phyloP scores from a whole-genome alignment of 2,329 filamentous ascomycete genomes.

The Neofusicoccum ribis region DNA sequence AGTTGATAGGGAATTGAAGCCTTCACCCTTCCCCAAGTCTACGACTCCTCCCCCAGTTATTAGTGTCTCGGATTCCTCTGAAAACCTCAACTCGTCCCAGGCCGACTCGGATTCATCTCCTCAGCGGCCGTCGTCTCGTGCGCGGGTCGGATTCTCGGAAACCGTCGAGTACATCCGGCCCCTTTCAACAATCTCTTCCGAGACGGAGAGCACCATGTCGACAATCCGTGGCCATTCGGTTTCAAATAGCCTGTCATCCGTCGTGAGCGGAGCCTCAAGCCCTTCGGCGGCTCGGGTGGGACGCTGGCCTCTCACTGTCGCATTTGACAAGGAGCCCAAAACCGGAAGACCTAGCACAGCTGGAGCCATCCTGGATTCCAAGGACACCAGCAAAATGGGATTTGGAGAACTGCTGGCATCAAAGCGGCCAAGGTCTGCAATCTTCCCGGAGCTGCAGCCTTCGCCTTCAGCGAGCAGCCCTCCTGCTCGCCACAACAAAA shows the following conservation, averaged over 20 bases:
- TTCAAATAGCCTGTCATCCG: conserved; percentile 77
- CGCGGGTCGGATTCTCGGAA: conserved; percentile 80
- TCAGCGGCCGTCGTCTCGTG: conserved; percentile 50
- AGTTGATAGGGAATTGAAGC: conserved; percentile 4
- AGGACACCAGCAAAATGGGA: conserved; percentile 26
- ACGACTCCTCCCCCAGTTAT: conserved; percentile 31
- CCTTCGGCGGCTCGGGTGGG: conserved; percentile 46
- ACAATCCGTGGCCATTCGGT: conserved; percentile 72
- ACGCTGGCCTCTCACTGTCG: conserved; percentile 40
- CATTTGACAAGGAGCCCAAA: conserved; percentile 41
- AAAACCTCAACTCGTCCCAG: conserved; percentile 27
- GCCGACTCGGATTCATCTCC: conserved; percentile 35
- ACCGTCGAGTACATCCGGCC: conserved; percentile 82
- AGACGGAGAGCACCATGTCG: conserved; percentile 73
- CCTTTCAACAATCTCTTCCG: conserved; percentile 79
- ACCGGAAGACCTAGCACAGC: conserved; percentile 64
- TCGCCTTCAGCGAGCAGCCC: conserved; percentile 25
- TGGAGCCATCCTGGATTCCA: conserved; percentile 63
- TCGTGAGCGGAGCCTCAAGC: conserved; percentile 62
- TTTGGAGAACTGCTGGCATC: conserved; percentile 31
- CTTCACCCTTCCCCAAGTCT: conserved; percentile 6
- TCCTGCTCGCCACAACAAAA: conserved; percentile 30
- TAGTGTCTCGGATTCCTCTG: conserved; percentile 29
- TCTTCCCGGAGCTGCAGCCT: conserved; percentile 26
- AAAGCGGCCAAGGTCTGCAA: conserved; percentile 40